phyloP scores from a whole-genome alignment of 164 flowering plant genomes.

The Vitis vinifera region ASM3070453v1 NC_081820.1:3498001-3498500 shows the following conservation, averaged over 20 bases:
- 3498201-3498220: background rate
- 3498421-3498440: too few relatives aligned
- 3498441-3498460: too few relatives aligned
- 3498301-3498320: too few relatives aligned
- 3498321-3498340: too few relatives aligned
- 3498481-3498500: too few relatives aligned
- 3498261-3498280: too few relatives aligned
- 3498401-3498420: too few relatives aligned
- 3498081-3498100: background rate
- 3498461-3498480: too few relatives aligned
- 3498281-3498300: too few relatives aligned
- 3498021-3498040: background rate
- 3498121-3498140: background rate
- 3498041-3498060: background rate
- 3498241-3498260: background rate
- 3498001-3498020: background rate
- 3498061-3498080: background rate
- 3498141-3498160: background rate
- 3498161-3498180: background rate
- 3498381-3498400: too few relatives aligned
- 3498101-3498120: background rate
- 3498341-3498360: too few relatives aligned
- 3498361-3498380: too few relatives aligned
- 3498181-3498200: background rate
- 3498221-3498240: background rate